A percentile compares a stretch with the other conserved stretches of the same genome.
Evolutionary conservation across 805 yeast species (phyloP).

Genomic region (Saccharomycopsis fibuligera): DNA sequence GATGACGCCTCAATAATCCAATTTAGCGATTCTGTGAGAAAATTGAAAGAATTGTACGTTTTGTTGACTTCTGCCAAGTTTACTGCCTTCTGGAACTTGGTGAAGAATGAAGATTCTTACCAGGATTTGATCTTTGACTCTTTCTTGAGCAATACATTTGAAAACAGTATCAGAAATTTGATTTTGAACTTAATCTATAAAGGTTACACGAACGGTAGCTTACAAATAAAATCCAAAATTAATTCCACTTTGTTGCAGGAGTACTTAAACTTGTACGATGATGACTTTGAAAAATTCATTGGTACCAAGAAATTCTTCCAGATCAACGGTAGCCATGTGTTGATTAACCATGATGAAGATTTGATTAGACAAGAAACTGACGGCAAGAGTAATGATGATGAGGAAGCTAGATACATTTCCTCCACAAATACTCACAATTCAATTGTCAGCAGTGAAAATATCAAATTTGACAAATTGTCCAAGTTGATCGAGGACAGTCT

Average conservation of each 20-base stretch:
- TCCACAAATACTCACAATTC: slow-evolving; percentile 13
- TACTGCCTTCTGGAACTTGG: slow-evolving; percentile 16
- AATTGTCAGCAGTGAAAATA: slow-evolving; percentile 17
- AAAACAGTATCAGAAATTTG: slow-evolving; percentile 10
- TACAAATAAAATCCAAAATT: slow-evolving; percentile 14
- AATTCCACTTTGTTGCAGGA: slow-evolving; percentile 13
- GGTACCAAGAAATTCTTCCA: slow-evolving; percentile 9
- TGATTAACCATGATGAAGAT: slow-evolving; percentile 16
- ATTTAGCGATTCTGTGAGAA: slow-evolving; percentile 14
- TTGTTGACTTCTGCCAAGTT: slow-evolving; percentile 18
- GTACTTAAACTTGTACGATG: slow-evolving; percentile 19
- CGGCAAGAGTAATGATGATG: neutral
- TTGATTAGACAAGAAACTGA: slow-evolving; percentile 9
- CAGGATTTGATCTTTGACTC: slow-evolving; percentile 20
- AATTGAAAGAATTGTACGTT: slow-evolving; percentile 15
- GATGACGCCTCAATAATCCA: slow-evolving; percentile 9
- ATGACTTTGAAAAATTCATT: slow-evolving; percentile 13
- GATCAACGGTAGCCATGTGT: slow-evolving; percentile 7
- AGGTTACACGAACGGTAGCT: slow-evolving; percentile 16
- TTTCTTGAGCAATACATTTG: slow-evolving; percentile 11
- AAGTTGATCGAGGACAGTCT: slow-evolving; percentile 19
- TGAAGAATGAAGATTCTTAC: slow-evolving; percentile 17
- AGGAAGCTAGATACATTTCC: neutral
- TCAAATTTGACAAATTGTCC: slow-evolving; percentile 19
- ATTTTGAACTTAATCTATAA: slow-evolving; percentile 17